A percentile compares a stretch with the other conserved stretches of the same genome.
phyloP scores from a whole-genome alignment of 768 basidiomycete species.

The Pulveroboletus sp. region DNA sequence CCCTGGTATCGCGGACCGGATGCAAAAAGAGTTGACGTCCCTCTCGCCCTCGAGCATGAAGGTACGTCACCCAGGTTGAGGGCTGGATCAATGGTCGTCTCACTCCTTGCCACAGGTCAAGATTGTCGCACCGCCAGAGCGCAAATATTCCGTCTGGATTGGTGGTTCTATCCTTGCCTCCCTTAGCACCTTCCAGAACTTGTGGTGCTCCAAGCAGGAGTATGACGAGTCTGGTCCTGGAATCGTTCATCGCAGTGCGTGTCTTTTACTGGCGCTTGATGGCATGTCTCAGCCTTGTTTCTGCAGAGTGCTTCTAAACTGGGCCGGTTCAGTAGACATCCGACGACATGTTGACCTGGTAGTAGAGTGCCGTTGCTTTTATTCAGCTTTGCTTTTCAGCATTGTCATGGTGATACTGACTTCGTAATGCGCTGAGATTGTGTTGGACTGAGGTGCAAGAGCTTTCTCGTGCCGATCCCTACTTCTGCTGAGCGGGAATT shows the following conservation, averaged over 20 bases:
- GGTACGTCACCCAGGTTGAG: slow-evolving; percentile 33
- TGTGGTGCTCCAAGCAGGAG: slow-evolving; percentile 93
- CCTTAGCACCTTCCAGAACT: slow-evolving; percentile 92
- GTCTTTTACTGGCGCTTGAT: not conserved
- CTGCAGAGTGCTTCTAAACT: slow-evolving; percentile 26
- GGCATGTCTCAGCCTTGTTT: not conserved
- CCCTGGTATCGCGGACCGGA: slow-evolving; percentile 92
- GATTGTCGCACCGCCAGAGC: slow-evolving; percentile 90
- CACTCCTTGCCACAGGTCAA: slow-evolving; percentile 51
- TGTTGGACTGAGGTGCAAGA: too few species aligned
- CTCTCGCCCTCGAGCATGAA: slow-evolving; percentile 84
- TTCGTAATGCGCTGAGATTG: slow-evolving; percentile 21
- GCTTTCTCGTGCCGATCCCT: too few species aligned
- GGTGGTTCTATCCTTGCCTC: slow-evolving; percentile 85
- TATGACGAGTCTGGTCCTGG: slow-evolving; percentile 83
- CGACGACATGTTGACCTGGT: slow-evolving; percentile 19
- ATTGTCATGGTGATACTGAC: slow-evolving; percentile 17
- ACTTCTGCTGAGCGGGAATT: too few species aligned
- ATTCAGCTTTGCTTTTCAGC: slow-evolving; percentile 3
- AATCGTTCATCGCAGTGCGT: slow-evolving; percentile 75
- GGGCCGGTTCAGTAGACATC: slow-evolving; percentile 17
- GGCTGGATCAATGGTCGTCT: not conserved
- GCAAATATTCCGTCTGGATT: slow-evolving; percentile 96
- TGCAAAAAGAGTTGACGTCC: slow-evolving; percentile 89
- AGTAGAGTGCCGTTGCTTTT: slow-evolving; percentile 27